phyloP scores from a whole-genome alignment of 805 yeast genomes.

The Zygosaccharomyces rouxii region DNA sequence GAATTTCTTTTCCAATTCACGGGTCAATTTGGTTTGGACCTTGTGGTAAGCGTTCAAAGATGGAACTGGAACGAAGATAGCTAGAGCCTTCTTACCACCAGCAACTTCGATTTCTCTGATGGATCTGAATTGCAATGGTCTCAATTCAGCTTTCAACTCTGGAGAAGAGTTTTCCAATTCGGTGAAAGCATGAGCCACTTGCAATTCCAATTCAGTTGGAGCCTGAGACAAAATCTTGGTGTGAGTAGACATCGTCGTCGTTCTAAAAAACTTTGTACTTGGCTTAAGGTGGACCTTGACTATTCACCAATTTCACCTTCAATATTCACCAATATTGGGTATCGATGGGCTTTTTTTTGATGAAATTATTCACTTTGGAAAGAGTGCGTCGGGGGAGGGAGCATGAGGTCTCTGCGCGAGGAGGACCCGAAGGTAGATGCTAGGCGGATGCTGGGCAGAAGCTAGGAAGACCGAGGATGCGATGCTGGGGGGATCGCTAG shows the following conservation, averaged over 20 bases:
- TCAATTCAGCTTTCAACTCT: slow-evolving; percentile 95
- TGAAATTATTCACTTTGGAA: not conserved
- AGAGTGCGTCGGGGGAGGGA: not conserved
- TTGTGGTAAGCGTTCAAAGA: slow-evolving; percentile 88
- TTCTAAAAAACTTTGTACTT: not conserved
- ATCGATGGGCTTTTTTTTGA: not conserved
- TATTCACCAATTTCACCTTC: slow-evolving; percentile 4
- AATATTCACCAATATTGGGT: not conserved
- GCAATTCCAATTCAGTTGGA: slow-evolving; percentile 98
- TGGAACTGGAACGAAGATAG: slow-evolving; percentile 97
- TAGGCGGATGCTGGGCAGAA: too few relatives aligned
- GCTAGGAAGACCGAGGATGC: too few relatives aligned
- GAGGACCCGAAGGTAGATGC: too few relatives aligned
- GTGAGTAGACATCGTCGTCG: slow-evolving; percentile 75
- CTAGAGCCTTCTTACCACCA: slow-evolving; percentile 98
- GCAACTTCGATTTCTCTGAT: slow-evolving; percentile 96
- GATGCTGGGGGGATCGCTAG: not conserved
- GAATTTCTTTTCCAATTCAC: slow-evolving; percentile 99
- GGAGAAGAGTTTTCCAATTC: slow-evolving; percentile 93
- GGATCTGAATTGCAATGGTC: slow-evolving; percentile 98
- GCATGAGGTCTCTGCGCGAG: not conserved
- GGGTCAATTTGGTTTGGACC: slow-evolving; percentile 95
- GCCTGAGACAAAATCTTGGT: slow-evolving; percentile 90
- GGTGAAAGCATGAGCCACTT: slow-evolving; percentile 96
- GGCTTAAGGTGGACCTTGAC: slow-evolving; percentile 14